Base-by-base conservation (phyloP, 257 asterid genomes). In the Knoxia roxburghii region DNA sequence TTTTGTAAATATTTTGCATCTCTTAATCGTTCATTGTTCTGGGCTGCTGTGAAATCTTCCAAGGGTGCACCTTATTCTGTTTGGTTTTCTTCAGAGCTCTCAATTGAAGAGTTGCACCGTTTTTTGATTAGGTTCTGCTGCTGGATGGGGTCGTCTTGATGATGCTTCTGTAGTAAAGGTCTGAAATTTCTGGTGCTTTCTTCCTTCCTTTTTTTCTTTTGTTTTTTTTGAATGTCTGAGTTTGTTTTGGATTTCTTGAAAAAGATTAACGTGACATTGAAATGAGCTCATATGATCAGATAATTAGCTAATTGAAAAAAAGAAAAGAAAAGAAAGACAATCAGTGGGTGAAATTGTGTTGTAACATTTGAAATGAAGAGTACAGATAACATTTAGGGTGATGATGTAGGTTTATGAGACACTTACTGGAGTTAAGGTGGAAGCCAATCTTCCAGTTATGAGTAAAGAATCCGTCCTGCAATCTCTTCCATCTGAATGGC, bases 151-250 rank as follows among this genome's bases (percentile, higher is more conserved):
- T 32, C 87, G 89, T 63, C 77, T 93, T 57, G 99, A 93, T 74
- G 99, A 93, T 86, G 80, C 97, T 54, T 89, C 89, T 56, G 97
- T 93, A 63, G 99, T 93, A 33, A 93, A 93, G 99, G 99, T 93
- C 73, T 71, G 60, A 14, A 26, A 67, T 72, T 32, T 72, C 76
- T 75, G 67, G 68, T 64, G 57, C 68, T 66, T 18, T 69, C 69
- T 49, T 40, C 6, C n/a, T 46, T 2, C 15, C 14, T 56, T 56
- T 15, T 50, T 21, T 50, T 50, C 10, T 21, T 21, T 50, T 4
- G 1, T 1, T 33, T 33, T 33, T 33, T 33, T 3, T 33, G 43
- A 37, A 61, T 21, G 35, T 11, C 18, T 50, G 50, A 43, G 17
- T 40, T 17, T 20, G 4, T 30, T 33, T 33, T 18, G 7, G 15